A percentile compares a stretch with the other conserved stretches of the same genome.
Evolutionary conservation across 2,329 filamentous ascomycete species (phyloP).

Genomic region (Alternaria brassicae): DNA sequence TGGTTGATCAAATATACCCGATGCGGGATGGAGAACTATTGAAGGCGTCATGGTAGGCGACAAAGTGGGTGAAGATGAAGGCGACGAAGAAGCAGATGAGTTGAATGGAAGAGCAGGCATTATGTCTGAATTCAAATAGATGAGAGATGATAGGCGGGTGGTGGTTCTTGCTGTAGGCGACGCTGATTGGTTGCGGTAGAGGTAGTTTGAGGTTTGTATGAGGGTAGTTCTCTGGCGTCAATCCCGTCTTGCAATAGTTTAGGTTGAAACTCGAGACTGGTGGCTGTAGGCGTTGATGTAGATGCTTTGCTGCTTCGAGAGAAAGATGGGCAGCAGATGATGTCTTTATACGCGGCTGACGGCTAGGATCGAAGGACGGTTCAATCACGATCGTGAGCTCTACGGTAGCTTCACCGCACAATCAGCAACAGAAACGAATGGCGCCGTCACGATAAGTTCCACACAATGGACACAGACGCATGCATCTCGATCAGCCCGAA

Average conservation of each 20-base stretch:
- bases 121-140: conserved; percentile 29
- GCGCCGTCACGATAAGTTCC: conserved; percentile 36
- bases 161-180: conserved; percentile 6
- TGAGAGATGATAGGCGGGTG: conserved; percentile 2
- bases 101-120: conserved; percentile 51
- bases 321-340: conserved; percentile 30
- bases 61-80: conserved; percentile 43
- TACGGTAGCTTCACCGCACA: conserved; percentile 40
- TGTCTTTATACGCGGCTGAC: conserved; percentile 38
- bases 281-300: conserved; percentile 28
- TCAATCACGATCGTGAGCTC: conserved; percentile 25
- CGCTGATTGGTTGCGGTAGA: conserved; percentile 17
- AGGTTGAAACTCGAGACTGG: conserved; percentile 30
- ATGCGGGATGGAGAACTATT: conserved; percentile 50
- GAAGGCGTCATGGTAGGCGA: conserved; percentile 40
- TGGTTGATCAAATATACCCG: conserved; percentile 52
- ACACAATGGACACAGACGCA: conserved; percentile 37
- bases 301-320: conserved; percentile 38
- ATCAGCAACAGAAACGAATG: conserved; percentile 39
- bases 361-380: conserved; percentile 20
- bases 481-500: conserved; percentile 44
- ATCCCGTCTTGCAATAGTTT: conserved; percentile 35
- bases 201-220: conserved; percentile 37
- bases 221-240: conserved; percentile 42
- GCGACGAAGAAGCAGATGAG: conserved; percentile 41